These are phyloP conservation scores for Beta macrorhiza DNA, from an alignment of 179 eudicot species.

Conservation along the genomic window DNA sequence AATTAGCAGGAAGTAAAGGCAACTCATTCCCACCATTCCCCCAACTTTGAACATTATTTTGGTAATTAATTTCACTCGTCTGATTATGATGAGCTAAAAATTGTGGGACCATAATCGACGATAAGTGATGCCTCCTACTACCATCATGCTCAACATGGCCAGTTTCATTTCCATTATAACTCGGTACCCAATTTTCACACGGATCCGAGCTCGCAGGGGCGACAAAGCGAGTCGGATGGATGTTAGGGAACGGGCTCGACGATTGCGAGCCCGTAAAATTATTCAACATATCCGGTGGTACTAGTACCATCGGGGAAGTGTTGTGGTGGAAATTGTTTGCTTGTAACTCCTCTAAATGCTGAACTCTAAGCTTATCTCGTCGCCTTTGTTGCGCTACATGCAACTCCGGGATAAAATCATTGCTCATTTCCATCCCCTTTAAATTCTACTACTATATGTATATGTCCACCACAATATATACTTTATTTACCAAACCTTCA, in stretches of 20 bases:
- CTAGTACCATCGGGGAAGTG: neutral
- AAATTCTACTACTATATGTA: too few species aligned
- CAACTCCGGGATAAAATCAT: slow-evolving; percentile 21
- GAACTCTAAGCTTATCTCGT: slow-evolving; percentile 53
- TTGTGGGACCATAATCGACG: neutral
- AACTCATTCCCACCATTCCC: slow-evolving; percentile 17
- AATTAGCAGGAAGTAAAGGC: slow-evolving; percentile 25
- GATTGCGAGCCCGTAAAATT: slow-evolving; percentile 1
- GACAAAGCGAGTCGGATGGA: slow-evolving; percentile 28
- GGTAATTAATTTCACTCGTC: neutral
- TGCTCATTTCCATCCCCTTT: slow-evolving; percentile 30
- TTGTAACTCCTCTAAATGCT: slow-evolving; percentile 22
- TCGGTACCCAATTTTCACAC: neutral
- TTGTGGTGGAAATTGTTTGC: neutral
- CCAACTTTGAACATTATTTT: neutral
- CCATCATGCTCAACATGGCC: too few species aligned
- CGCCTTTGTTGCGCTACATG: slow-evolving; percentile 81
- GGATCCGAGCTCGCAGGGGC: slow-evolving; percentile 24
- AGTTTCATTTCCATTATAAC: too few species aligned
- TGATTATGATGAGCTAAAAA: neutral
- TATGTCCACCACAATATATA: neutral
- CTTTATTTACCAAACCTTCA: neutral
- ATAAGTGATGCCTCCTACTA: too few species aligned
- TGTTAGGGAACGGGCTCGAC: slow-evolving; percentile 12
- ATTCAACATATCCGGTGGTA: slow-evolving; percentile 23